Base-by-base conservation (phyloP, 1,284 basidiomycete genomes). In the Agroathelia rolfsii region DNA sequence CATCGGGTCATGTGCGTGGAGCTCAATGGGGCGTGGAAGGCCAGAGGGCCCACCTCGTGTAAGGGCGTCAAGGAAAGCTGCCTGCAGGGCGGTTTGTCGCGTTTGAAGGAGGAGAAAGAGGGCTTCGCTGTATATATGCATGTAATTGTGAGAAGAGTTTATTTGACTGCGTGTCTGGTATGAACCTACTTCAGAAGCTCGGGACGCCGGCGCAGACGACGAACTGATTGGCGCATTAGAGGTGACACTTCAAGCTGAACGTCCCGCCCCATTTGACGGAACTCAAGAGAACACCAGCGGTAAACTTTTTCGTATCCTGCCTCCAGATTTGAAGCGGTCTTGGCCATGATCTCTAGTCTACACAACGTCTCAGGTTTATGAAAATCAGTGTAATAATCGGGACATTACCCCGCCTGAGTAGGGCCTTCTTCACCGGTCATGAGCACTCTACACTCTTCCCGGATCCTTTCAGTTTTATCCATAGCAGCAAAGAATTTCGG, bases 1-100 rank as follows among this genome's bases (percentile, higher is more conserved):
- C 41, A 90, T 70, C 0, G 94, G 92, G 52, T 98, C 94, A 49
- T 98, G 94, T 0, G 94, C 94, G 50, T 97, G 92, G 3, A 97
- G 66, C 56, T 98, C 94, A 42, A 98, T 97, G 0, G 94, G 93
- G 3, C 92, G 75, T 0, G 92, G 88, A 2, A 90, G 64, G 16
- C 88, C 87, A 21, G 80, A 79, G 0, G 87, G 87, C 0, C 88
- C 88, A 9, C 94, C 93, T 7, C 86, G 72, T 0, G 90, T 96
- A 11, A 97, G 66, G 0, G 93, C 92, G 7, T 81, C 72, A 32
- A 90, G 69, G 61, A 98, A 97, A 2, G 78, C 64, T 17, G 72
- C 70, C 3, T 90, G 71, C 1, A 96, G 66, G 1, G 86, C 78
- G 0, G 76, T 62, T 49, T 89, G 84, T 10, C 93, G 80, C 0